phyloP scores from a whole-genome alignment of 208 protist species.

The Polymyxa betae region DNA sequence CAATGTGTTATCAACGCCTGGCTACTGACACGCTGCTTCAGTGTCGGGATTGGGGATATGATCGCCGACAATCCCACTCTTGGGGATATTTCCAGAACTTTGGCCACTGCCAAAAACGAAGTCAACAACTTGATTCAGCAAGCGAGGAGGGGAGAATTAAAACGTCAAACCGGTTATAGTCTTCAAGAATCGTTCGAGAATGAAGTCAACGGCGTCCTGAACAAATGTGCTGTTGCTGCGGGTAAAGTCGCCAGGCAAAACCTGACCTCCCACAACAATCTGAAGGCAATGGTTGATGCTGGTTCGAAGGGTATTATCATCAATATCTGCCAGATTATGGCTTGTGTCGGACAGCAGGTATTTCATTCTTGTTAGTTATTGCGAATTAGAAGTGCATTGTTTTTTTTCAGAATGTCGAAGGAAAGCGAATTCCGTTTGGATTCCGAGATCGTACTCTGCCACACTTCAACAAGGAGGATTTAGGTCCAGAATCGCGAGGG shows the following conservation, averaged over 20 bases:
- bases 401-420: constrained; percentile 93
- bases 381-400: not conserved
- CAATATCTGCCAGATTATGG: constrained; percentile 99
- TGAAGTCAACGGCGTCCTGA: constrained; percentile 88
- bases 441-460: constrained; percentile 93
- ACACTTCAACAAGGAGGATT: constrained; percentile 97
- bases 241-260: constrained; percentile 78
- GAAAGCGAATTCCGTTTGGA: constrained; percentile 95
- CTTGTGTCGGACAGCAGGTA: constrained; percentile 95
- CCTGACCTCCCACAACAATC: constrained; percentile 85
- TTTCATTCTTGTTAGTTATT: not conserved
- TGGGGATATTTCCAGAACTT: constrained; percentile 70
- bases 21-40: constrained; percentile 92
- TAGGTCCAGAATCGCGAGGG: constrained; percentile 91
- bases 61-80: constrained; percentile 91
- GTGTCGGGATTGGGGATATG: constrained; percentile 96
- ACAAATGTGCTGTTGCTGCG: constrained; percentile 72
- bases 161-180: constrained; percentile 85
- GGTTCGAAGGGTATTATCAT: constrained; percentile 97
- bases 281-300: constrained; percentile 92
- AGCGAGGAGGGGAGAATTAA: constrained; percentile 87
- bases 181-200: constrained; percentile 97
- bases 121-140: constrained; percentile 87
- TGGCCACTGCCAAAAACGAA: constrained; percentile 73
- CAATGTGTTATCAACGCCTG: constrained; percentile 97